Conservation (phyloP, 2,329 filamentous ascomycete genomes). For the Colletotrichum costaricense region DNA sequence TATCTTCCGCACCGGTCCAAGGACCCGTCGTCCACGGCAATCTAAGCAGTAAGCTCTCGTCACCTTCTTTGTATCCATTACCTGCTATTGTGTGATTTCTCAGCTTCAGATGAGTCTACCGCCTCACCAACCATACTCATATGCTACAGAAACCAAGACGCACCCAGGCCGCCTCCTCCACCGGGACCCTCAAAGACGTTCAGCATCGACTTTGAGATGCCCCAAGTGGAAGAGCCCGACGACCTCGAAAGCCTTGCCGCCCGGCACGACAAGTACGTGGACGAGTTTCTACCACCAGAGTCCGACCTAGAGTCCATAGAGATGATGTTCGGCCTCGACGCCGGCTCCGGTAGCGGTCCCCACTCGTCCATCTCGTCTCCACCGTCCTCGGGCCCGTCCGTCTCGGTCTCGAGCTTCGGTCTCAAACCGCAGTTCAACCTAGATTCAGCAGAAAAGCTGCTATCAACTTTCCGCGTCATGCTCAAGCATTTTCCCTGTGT, state of each 20-base stretch:
- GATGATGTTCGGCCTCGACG: slow-evolving; percentile 21
- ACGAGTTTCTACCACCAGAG: slow-evolving; percentile 50
- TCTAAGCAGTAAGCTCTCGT: slow-evolving; percentile 53
- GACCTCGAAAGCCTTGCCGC: slow-evolving; percentile 56
- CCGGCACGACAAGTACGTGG: slow-evolving; percentile 55
- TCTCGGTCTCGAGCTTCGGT: slow-evolving; percentile 52
- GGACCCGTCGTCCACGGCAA: slow-evolving; percentile 59
- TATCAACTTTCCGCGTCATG: slow-evolving; percentile 57
- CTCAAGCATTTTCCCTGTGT: slow-evolving; percentile 57
- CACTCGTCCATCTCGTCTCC: slow-evolving; percentile 37
- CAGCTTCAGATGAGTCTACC: neutral
- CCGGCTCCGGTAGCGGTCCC: slow-evolving; percentile 5
- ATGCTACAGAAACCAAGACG: slow-evolving; percentile 36
- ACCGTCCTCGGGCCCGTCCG: slow-evolving; percentile 37
- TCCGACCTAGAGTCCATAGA: slow-evolving; percentile 37
- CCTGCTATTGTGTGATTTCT: neutral
- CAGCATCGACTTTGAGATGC: slow-evolving; percentile 63
- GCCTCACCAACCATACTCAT: slow-evolving; percentile 31
- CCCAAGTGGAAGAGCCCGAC: slow-evolving; percentile 50
- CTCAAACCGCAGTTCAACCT: slow-evolving; percentile 66
- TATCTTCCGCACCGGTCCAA: slow-evolving; percentile 60
- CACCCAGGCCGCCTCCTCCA: slow-evolving; percentile 42
- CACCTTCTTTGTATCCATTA: neutral
- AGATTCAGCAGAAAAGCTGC: slow-evolving; percentile 60
- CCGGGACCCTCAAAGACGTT: slow-evolving; percentile 61